phyloP scores from a whole-genome alignment of 1,284 basidiomycete genomes.

The Leccinum holopus region DNA sequence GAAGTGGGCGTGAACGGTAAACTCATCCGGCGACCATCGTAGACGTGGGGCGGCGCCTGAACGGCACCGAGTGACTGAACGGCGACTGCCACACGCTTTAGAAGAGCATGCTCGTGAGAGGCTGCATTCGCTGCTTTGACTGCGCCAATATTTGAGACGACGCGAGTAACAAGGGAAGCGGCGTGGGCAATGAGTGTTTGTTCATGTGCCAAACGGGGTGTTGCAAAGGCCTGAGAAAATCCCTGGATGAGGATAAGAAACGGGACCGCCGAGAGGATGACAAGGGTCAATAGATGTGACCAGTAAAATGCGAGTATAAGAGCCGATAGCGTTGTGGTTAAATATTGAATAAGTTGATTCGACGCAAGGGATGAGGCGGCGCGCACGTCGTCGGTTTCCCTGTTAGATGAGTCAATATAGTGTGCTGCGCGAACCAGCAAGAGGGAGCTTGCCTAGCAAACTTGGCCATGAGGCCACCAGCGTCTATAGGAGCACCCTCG shows the following conservation, averaged over 20 bases:
- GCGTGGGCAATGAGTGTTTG: slow-evolving; percentile 59
- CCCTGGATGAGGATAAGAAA: slow-evolving; percentile 74
- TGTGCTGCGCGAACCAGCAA: too few relatives aligned
- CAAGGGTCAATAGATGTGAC: slow-evolving; percentile 83
- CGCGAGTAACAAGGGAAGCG: too few relatives aligned
- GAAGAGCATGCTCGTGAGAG: slow-evolving; percentile 53
- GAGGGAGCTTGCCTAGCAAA: too few relatives aligned
- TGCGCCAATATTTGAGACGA: slow-evolving; percentile 74
- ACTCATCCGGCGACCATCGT: too few relatives aligned
- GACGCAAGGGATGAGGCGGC: slow-evolving; percentile 77
- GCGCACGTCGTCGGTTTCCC: too few relatives aligned
- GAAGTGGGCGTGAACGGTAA: too few relatives aligned
- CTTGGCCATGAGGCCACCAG: too few relatives aligned
- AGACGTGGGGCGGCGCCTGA: too few relatives aligned
- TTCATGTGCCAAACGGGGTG: slow-evolving; percentile 69
- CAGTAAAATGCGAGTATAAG: slow-evolving; percentile 80
- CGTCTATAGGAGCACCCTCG: too few relatives aligned
- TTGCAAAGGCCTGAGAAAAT: slow-evolving; percentile 68
- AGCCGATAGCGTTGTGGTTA: too few relatives aligned
- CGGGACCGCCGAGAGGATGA: slow-evolving; percentile 92
- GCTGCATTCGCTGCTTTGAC: slow-evolving; percentile 96
- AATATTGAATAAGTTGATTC: slow-evolving; percentile 56
- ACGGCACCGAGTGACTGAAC: slow-evolving; percentile 62
- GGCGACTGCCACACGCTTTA: slow-evolving; percentile 46
- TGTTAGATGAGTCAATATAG: too few relatives aligned